Base-by-base conservation (phyloP, 2,329 filamentous ascomycete genomes). In the Pseudopithomyces chartarum region DNA sequence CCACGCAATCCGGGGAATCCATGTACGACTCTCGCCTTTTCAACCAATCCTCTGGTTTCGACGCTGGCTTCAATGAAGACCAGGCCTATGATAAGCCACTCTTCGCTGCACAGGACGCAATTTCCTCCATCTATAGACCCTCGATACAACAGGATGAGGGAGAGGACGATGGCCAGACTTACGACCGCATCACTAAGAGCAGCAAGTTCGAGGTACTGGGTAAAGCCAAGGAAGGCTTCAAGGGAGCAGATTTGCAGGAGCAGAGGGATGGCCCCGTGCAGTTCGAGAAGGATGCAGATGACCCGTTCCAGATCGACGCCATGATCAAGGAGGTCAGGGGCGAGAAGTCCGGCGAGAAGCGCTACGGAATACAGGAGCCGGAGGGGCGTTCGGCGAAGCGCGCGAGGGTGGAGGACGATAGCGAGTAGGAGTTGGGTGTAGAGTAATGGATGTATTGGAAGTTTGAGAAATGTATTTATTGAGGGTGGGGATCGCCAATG, bases 21-120 rank as follows among this genome's bases (percentile, higher is more conserved):
- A 98, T 98, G 95, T 99, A 96, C 80, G 95, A 99, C 79, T 96
- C 92, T 2, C 85, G 95, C 39, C 79, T 99, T 29, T 99, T 99
- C 79, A 97, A 98, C 78, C 92, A 96, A 78, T 90, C 88, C 6
- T 93, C 90, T 66, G 95, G 95, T 0, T 96, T 99, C 73, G 89
- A 92, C 65, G 85, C 88, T 51, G 95, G 94, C 0, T 92, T 97
- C 83, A 99, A 99, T 76, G 95, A 99, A 76, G 95, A 99, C 75
- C 95, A 99, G 71, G 87, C 89, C 0, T 99, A 98, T 79, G 95
- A 98, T 76, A 98, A 98, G 78, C 95, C 95, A 19, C 81, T 99
- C 7, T 99, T 99, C 74, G 93, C 93, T 0, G 94, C 95, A 13
- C 92, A 97, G 73, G 94, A 98, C 72, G 94, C 92, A 8, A 92